Evolutionary conservation across 345 rosid species (phyloP).

Genomic region (Aquilaria sinensis): DNA sequence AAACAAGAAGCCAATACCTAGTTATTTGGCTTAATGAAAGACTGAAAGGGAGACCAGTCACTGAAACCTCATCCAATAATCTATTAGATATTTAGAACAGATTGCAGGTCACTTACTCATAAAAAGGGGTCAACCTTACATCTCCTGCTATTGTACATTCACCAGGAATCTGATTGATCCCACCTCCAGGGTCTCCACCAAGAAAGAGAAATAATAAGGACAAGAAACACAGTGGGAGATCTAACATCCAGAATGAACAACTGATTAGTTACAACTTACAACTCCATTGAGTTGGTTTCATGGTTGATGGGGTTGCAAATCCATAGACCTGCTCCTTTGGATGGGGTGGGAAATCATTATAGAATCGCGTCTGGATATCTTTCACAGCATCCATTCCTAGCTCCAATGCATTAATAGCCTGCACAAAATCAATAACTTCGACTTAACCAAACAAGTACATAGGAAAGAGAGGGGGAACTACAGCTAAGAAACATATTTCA

Average conservation of each 20-base stretch:
- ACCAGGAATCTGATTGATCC: slow-evolving; percentile 94
- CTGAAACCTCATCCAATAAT: background rate
- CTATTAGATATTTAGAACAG: background rate
- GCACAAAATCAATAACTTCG: slow-evolving; percentile 15
- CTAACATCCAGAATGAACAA: slow-evolving; percentile 7
- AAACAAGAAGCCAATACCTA: slow-evolving; percentile 10
- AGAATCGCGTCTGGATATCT: slow-evolving; percentile 74
- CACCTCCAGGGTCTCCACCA: slow-evolving; percentile 86
- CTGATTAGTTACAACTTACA: slow-evolving; percentile 41
- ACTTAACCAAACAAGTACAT: background rate
- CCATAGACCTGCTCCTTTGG: slow-evolving; percentile 70
- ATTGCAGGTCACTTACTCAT: slow-evolving; percentile 54
- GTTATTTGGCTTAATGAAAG: background rate
- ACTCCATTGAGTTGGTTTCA: slow-evolving; percentile 98
- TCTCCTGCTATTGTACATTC: slow-evolving; percentile 87
- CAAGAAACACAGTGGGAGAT: slow-evolving; percentile 3
- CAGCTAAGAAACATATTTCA: too few relatives aligned
- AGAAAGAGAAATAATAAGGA: slow-evolving; percentile 16
- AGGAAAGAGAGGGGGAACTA: too few relatives aligned
- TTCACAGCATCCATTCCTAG: slow-evolving; percentile 86
- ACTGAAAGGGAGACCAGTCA: too few relatives aligned
- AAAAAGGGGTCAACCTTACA: slow-evolving; percentile 98
- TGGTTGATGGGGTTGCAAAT: slow-evolving; percentile 95
- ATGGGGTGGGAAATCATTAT: slow-evolving; percentile 87
- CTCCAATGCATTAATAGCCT: slow-evolving; percentile 95